phyloP scores from a whole-genome alignment of 2,329 filamentous ascomycete species.

The Diaporthe destruens region DNA sequence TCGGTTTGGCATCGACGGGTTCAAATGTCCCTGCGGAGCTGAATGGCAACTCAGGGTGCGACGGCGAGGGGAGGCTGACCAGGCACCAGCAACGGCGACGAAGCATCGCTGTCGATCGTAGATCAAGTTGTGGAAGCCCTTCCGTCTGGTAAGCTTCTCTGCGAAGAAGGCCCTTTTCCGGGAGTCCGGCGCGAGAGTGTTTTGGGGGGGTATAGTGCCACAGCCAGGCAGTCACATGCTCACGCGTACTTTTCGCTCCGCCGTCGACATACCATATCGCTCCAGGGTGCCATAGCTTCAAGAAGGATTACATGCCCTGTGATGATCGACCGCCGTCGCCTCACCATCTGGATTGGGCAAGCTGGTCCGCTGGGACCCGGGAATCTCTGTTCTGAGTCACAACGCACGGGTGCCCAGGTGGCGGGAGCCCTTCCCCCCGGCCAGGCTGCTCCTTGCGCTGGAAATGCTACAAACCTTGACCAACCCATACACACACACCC shows the following conservation, averaged over 20 bases:
- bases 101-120: background rate
- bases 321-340: background rate
- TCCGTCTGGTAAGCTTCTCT: background rate
- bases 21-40: slow-evolving; percentile 18
- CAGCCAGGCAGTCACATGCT: slow-evolving; percentile 32
- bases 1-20: background rate
- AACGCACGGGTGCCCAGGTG: background rate
- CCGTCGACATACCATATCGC: slow-evolving; percentile 1
- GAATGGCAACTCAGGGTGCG: slow-evolving; percentile 4
- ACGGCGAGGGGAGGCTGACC: slow-evolving; percentile 4
- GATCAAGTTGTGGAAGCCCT: background rate
- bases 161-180: background rate
- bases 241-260: slow-evolving; percentile 9
- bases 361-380: background rate
- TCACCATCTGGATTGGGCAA: background rate
- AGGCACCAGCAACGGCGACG: slow-evolving; percentile 7
- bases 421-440: background rate
- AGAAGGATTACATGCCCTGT: background rate
- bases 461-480: background rate
- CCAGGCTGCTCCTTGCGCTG: background rate
- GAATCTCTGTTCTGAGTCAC: background rate
- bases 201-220: background rate
- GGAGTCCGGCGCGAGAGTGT: background rate
- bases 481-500: slow-evolving; percentile 20
- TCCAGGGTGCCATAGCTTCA: too few relatives aligned